phyloP scores from a whole-genome alignment of 176 grass and related monocot genomes.

The Rhynchospora tenuis region DNA sequence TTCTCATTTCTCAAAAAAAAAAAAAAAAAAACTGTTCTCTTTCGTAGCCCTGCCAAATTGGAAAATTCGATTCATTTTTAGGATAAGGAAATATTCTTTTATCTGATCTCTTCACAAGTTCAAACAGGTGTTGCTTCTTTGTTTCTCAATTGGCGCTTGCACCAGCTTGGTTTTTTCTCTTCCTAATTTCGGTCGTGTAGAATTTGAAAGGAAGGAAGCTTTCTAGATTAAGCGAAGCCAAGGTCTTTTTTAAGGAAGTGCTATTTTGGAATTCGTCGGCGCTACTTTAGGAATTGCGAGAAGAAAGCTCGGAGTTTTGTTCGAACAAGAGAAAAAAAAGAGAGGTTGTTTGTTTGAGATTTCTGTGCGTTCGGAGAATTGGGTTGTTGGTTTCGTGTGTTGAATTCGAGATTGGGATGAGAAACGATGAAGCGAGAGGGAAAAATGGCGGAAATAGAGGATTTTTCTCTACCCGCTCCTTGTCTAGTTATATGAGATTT shows the following conservation, averaged over 20 bases:
- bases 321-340: neutral
- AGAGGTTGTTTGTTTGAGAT: neutral
- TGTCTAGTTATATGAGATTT: constrained; percentile 82
- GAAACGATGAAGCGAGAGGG: constrained; percentile 55
- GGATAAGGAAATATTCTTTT: neutral
- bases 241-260: neutral
- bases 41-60: neutral
- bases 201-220: neutral
- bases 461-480: constrained; percentile 55
- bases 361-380: neutral
- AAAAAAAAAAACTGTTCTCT: neutral
- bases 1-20: neutral
- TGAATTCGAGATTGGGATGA: constrained; percentile 35
- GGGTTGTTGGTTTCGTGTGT: neutral
- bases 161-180: constrained; percentile 10
- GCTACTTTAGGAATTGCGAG: neutral
- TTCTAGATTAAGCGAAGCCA: neutral
- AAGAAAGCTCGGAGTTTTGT: neutral
- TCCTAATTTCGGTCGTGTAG: neutral
- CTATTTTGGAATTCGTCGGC: neutral
- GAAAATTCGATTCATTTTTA: constrained; percentile 5
- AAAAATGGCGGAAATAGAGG: constrained; percentile 27
- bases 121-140: neutral
- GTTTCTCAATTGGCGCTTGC: neutral
- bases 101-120: neutral